A percentile compares a stretch with the other conserved stretches of the same genome.
These are phyloP conservation scores for Dendrobium catenatum DNA, from an alignment of 106 monocot genomes.

Conservation along the genomic window DNA sequence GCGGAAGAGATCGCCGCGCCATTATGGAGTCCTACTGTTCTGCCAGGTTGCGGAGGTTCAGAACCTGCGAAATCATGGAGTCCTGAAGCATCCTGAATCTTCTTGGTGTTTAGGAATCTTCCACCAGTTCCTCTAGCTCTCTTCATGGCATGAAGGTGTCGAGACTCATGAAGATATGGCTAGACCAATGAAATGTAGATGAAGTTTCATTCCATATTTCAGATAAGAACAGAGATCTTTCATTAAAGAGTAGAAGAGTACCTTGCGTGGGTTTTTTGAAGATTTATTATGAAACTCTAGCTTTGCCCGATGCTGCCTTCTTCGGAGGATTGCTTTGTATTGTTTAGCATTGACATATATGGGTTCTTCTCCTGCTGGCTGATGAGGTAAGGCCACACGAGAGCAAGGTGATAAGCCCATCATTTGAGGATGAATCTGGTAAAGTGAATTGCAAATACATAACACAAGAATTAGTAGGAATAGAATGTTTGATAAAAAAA, in stretches of 20 bases:
- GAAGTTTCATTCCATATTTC: neutral
- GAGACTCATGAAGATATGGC: conserved; percentile 89
- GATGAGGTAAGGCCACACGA: conserved; percentile 50
- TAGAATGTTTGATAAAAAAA: neutral
- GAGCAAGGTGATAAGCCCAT: conserved; percentile 13
- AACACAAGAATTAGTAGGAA: neutral
- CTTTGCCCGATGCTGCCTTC: conserved; percentile 77
- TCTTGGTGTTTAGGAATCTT: conserved; percentile 68
- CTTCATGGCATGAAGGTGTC: conserved; percentile 69
- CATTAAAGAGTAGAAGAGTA: neutral
- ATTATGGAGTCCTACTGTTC: neutral
- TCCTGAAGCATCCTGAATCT: conserved; percentile 16
- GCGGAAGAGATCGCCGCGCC: neutral
- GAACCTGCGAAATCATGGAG: neutral
- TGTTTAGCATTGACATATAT: conserved; percentile 89
- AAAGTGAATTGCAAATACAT: neutral
- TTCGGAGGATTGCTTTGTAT: conserved; percentile 64
- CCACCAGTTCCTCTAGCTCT: conserved; percentile 65
- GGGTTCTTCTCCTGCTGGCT: conserved; percentile 55
- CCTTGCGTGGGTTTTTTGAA: conserved; percentile 55
- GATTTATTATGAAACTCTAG: conserved; percentile 68
- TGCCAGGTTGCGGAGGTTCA: neutral
- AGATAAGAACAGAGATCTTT: neutral
- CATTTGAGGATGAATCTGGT: conserved; percentile 53
- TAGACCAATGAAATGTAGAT: conserved; percentile 7